These are phyloP conservation scores for Otatea glauca DNA, from an alignment of 176 grass and related monocot genomes.

Conservation along the genomic window DNA sequence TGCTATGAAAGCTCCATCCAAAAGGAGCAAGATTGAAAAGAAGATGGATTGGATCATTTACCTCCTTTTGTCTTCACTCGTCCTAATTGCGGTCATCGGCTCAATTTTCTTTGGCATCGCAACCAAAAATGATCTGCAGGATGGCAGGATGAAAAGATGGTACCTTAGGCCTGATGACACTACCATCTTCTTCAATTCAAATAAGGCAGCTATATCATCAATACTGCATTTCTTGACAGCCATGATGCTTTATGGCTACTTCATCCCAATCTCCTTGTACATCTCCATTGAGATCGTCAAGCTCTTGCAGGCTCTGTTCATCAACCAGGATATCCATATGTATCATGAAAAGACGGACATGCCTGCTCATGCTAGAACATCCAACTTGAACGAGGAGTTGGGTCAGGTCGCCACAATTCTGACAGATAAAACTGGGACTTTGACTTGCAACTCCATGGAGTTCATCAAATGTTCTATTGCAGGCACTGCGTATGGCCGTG, in stretches of 20 bases:
- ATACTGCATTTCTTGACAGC: constrained; percentile 77
- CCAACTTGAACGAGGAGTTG: constrained; percentile 91
- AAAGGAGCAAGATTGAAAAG: constrained; percentile 82
- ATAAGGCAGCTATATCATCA: constrained; percentile 37
- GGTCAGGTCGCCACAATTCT: constrained; percentile 90
- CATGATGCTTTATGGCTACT: constrained; percentile 83
- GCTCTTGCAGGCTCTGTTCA: constrained; percentile 79
- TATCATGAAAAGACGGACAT: constrained; percentile 78
- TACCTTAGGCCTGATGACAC: constrained; percentile 81
- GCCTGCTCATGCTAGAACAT: constrained; percentile 82
- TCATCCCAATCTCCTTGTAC: constrained; percentile 96
- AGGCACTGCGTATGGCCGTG: constrained; percentile 75
- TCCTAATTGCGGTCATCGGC: constrained; percentile 67
- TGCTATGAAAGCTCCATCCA: constrained; percentile 72
- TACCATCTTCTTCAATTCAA: constrained; percentile 50
- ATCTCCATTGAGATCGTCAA: constrained; percentile 97
- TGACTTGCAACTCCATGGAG: constrained; percentile 97
- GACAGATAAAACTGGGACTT: constrained; percentile 90
- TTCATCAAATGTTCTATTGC: constrained; percentile 92
- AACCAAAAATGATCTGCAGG: constrained; percentile 51
- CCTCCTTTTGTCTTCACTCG: constrained; percentile 57
- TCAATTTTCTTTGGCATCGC: constrained; percentile 75
- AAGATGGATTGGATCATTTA: constrained; percentile 87
- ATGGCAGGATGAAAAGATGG: constrained; percentile 75
- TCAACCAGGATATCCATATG: constrained; percentile 84